Percentiles rank a stretch among this genome's conserved stretches.
These are phyloP conservation scores for Penicillium sp. DNA, from an alignment of 2,329 filamentous ascomycete species.

Conservation along the genomic window DNA sequence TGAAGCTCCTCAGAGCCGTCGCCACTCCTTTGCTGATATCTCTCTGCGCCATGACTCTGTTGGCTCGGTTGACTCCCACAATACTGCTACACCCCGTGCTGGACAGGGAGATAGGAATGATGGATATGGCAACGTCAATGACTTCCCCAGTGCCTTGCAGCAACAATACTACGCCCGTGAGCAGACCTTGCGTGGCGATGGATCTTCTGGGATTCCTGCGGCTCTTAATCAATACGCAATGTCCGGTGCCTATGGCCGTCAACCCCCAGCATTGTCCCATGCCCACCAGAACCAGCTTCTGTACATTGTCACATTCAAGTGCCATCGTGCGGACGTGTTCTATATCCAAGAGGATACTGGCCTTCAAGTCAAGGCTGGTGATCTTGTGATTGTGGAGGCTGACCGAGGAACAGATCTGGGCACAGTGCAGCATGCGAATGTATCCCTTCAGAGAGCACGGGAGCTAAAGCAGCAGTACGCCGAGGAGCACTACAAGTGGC, in stretches of 20 bases:
- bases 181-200: slow-evolving; percentile 36
- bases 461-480: slow-evolving; percentile 87
- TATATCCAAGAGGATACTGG: slow-evolving; percentile 96
- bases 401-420: slow-evolving; percentile 95
- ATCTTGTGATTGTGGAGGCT: slow-evolving; percentile 95
- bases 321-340: slow-evolving; percentile 90
- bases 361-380: slow-evolving; percentile 82
- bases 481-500: slow-evolving; percentile 95
- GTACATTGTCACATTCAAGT: slow-evolving; percentile 95
- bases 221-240: slow-evolving; percentile 43
- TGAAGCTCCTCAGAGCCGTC: slow-evolving; percentile 51
- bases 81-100: slow-evolving; percentile 31
- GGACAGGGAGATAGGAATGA: slow-evolving; percentile 40
- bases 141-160: slow-evolving; percentile 36
- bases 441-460: slow-evolving; percentile 84
- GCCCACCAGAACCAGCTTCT: slow-evolving; percentile 44
- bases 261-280: slow-evolving; percentile 36
- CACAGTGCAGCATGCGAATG: slow-evolving; percentile 83
- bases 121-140: slow-evolving; percentile 36
- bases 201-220: slow-evolving; percentile 34
- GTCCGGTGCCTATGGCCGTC: slow-evolving; percentile 39
- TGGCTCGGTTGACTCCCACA: slow-evolving; percentile 23
- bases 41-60: slow-evolving; percentile 49
- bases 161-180: slow-evolving; percentile 47
- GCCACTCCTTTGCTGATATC: slow-evolving; percentile 54